These are phyloP conservation scores for Pseudogymnoascus sp. DNA, from an alignment of 2,329 filamentous ascomycete genomes.

Conservation along the genomic window DNA sequence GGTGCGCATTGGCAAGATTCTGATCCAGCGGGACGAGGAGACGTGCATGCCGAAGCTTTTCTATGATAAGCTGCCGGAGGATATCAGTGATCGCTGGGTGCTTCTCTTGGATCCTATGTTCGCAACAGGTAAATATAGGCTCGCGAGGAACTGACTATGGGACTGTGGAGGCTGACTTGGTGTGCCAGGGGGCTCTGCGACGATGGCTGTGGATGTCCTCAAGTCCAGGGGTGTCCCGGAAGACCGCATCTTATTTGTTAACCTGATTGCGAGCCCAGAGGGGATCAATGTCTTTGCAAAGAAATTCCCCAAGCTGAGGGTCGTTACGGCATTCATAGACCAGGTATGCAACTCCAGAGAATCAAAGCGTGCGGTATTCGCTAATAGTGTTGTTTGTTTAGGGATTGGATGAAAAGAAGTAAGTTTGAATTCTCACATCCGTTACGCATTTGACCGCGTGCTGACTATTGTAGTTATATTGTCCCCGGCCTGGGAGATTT, in stretches of 20 bases:
- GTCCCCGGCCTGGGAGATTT: slow-evolving; percentile 91
- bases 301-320: slow-evolving; percentile 78
- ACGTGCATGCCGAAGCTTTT: slow-evolving; percentile 87
- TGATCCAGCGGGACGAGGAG: slow-evolving; percentile 96
- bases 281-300: slow-evolving; percentile 83
- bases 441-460: background rate
- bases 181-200: slow-evolving; percentile 73
- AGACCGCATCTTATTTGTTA: slow-evolving; percentile 90
- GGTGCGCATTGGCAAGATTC: slow-evolving; percentile 96
- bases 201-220: slow-evolving; percentile 92
- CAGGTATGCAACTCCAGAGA: slow-evolving; percentile 36
- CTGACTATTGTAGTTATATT: slow-evolving; percentile 63
- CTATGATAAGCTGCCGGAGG: slow-evolving; percentile 93
- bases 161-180: slow-evolving; percentile 6
- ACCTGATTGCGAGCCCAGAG: slow-evolving; percentile 93
- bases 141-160: background rate
- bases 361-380: background rate
- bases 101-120: slow-evolving; percentile 97
- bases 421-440: slow-evolving; percentile 30
- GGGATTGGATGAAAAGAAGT: slow-evolving; percentile 98
- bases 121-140: slow-evolving; percentile 63
- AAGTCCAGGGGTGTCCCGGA: slow-evolving; percentile 86
- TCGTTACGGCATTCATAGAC: slow-evolving; percentile 94
- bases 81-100: slow-evolving; percentile 90
- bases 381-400: slow-evolving; percentile 23